Evolutionary conservation across 78 protist genomes (phyloP).

Genomic region (Speleostelium caveatum): DNA sequence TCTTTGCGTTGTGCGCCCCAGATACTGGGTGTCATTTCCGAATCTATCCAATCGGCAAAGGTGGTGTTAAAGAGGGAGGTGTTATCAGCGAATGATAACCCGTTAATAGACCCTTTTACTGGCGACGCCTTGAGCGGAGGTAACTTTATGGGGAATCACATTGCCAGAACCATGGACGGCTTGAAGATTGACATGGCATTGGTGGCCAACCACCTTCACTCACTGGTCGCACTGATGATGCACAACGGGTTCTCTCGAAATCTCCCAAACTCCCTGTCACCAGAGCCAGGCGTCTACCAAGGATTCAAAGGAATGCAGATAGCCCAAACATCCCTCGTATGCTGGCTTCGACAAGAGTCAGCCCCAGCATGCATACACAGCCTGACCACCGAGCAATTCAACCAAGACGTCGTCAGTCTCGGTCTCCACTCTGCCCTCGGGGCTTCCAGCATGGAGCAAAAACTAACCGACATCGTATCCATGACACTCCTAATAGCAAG

Average conservation of each 20-base stretch:
- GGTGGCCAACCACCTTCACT: constrained; percentile 14
- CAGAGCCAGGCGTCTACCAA: constrained; percentile 5
- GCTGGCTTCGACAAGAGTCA: constrained; percentile 1
- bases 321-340: background rate
- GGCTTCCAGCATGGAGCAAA: background rate
- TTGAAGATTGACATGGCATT: constrained; percentile 4
- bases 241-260: background rate
- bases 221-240: constrained; percentile 6
- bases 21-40: background rate
- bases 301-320: constrained; percentile 29
- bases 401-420: constrained; percentile 12
- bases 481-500: constrained; percentile 10
- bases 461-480: background rate
- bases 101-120: background rate
- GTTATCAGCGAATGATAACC: constrained; percentile 10
- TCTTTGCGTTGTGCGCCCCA: constrained; percentile 21
- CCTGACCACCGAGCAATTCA: constrained; percentile 6
- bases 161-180: constrained; percentile 19
- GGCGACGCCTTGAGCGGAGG: constrained; percentile 12
- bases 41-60: background rate
- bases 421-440: constrained; percentile 7
- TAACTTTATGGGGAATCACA: constrained; percentile 29
- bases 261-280: background rate
- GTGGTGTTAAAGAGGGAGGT: background rate
- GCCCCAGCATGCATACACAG: constrained; percentile 17